Evolutionary conservation across 306 rosid species (phyloP), one percentile per base, ranked within the genome.

Genomic region (Lathyrus aphaca): DNA sequence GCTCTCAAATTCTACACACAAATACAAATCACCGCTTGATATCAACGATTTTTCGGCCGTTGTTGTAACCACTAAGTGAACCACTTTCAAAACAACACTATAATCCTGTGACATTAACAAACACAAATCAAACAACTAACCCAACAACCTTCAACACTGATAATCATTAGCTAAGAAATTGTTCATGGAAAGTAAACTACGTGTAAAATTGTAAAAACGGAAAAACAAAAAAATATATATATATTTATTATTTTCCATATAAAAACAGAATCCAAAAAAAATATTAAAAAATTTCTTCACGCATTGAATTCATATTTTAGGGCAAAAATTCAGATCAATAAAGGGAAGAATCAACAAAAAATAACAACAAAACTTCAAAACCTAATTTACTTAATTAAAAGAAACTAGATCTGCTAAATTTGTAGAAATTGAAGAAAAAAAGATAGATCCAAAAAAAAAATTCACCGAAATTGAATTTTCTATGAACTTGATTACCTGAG

Each of bases 61-160:
- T 63, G 63, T 69, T 55, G 68, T 48, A 43, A 38, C 55, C 82
- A 49, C 76, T 60, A 57, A 56, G 59, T 43, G 35, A 69, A 40
- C 10, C 2, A 79, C 42, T 27, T 27, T 45, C 79, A 68, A 64
- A 57, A 51, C 51, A 71, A 53, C 56, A 58, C 30, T 35, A 40
- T 42, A 62, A 43, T 15, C 67, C 66, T 45, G 68, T 50, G 23
- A 37, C 69, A 75, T 73, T 70, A 66, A 6, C 38, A 74, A 55
- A 30, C 42, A 56, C 5, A 10, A 74, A 65, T 32, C 50, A 55
- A 66, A 30, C 30, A 42, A 53, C 27, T 38, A 45, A 51, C 15
- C 35, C 48, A 66, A 49, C 17, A 11, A 27, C 35, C 66, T 42
- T 56, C 29, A 72, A 42, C 46, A 49, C 61, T 21, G 61, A 10